A percentile compares a stretch with the other conserved stretches of the same genome.
Conservation (phyloP, 148 eudicot species). For the Selenicereus undatus region DNA sequence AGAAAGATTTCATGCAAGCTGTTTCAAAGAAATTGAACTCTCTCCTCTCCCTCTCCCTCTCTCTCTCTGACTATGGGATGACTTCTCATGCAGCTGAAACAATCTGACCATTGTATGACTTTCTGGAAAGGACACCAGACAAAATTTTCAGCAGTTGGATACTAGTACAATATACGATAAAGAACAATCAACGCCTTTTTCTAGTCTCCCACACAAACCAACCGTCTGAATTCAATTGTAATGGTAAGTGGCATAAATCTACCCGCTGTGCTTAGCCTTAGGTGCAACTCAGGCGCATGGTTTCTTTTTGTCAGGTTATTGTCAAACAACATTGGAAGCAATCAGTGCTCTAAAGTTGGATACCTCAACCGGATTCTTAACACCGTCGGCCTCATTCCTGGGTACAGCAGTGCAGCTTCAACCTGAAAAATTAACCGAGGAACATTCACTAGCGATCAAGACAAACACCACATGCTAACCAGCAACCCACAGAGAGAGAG, state of each 20-base stretch:
- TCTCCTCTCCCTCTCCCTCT: too few species aligned
- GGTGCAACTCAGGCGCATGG: not conserved
- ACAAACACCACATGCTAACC: not conserved
- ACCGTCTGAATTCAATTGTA: not conserved
- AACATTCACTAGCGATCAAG: not conserved
- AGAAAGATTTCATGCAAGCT: not conserved
- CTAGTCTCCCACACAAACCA: not conserved
- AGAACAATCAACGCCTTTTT: not conserved
- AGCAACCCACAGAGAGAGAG: not conserved
- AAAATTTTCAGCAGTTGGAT: not conserved
- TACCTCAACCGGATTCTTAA: conserved; percentile 90
- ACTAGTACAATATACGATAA: too few species aligned
- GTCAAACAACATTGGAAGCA: not conserved
- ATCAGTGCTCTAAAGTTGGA: not conserved
- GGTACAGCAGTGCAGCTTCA: conserved; percentile 89
- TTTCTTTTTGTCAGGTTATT: not conserved
- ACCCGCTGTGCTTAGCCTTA: not conserved
- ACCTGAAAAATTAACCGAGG: conserved; percentile 46
- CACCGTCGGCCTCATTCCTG: conserved; percentile 85
- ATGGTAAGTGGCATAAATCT: not conserved
- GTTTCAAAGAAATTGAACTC: not conserved
- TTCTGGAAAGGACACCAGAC: not conserved
- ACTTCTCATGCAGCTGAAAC: not conserved
- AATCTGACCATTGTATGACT: not conserved
- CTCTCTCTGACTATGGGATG: too few species aligned